These are phyloP conservation scores for Trichoderma asperelloides DNA, from an alignment of 495 filamentous ascomycete genomes.

Conservation along the genomic window DNA sequence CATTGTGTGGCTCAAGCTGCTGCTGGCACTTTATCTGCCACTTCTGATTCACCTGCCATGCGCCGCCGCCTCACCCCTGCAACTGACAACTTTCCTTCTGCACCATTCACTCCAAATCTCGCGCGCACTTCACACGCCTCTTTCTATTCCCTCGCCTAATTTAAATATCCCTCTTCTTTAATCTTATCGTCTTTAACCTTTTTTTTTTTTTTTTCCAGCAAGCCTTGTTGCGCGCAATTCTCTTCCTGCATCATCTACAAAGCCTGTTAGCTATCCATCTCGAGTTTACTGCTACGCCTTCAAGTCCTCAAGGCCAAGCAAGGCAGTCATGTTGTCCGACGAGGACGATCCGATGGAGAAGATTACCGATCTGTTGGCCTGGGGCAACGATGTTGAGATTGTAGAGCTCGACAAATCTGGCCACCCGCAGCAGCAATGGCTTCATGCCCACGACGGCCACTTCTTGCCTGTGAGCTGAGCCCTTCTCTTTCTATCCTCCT, in stretches of 20 bases:
- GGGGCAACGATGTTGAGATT: slow-evolving; percentile 20
- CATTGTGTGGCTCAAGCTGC: background rate
- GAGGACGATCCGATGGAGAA: background rate
- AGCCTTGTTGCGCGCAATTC: background rate
- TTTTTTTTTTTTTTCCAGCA: background rate
- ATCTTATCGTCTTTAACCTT: background rate
- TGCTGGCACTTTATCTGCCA: background rate
- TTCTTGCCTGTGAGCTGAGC: slow-evolving; percentile 17
- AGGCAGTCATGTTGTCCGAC: background rate
- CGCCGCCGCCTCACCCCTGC: background rate
- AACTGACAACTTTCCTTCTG: background rate
- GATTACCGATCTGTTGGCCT: slow-evolving; percentile 16
- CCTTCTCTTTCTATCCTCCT: too few relatives aligned
- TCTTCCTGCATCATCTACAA: background rate
- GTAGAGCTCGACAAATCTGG: slow-evolving; percentile 32
- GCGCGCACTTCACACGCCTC: background rate
- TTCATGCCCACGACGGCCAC: slow-evolving; percentile 16
- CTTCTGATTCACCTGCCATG: background rate
- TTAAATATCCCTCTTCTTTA: background rate
- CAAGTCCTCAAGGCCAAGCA: background rate
- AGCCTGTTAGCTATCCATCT: too few relatives aligned
- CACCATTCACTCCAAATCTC: background rate
- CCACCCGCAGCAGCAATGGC: slow-evolving; percentile 26
- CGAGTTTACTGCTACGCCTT: background rate
- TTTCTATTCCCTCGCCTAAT: background rate